A percentile compares a stretch with the other conserved stretches of the same genome.
Conservation (phyloP, 768 basidiomycete species). For the Auriscalpium microsporum region DNA sequence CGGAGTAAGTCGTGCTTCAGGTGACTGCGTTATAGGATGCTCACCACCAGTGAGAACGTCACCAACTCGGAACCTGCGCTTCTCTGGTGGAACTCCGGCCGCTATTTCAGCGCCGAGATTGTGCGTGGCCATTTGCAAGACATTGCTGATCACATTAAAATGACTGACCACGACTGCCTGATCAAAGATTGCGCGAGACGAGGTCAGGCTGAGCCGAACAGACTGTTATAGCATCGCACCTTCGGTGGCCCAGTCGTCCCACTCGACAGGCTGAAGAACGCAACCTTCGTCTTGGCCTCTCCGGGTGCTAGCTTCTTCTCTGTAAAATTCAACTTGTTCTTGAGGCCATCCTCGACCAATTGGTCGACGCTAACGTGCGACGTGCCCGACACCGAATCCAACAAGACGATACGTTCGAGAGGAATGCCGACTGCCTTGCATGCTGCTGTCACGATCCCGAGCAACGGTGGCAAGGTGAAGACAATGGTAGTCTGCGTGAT, state of each 20-base stretch:
- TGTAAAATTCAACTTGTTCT: conserved; percentile 29
- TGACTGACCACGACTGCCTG: conserved; percentile 68
- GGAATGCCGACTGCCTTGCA: conserved; percentile 24
- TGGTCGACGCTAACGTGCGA: conserved; percentile 30
- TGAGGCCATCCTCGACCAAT: conserved; percentile 37
- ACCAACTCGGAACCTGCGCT: conserved; percentile 40
- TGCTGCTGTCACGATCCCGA: conserved; percentile 23
- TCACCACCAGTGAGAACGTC: conserved; percentile 54
- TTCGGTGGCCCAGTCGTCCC: conserved; percentile 57
- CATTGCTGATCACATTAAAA: conserved; percentile 49
- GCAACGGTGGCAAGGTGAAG: conserved; percentile 21
- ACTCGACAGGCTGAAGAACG: conserved; percentile 66
- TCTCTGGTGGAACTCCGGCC: conserved; percentile 22
- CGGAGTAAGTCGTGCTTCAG: neutral
- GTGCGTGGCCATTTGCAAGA: conserved; percentile 19
- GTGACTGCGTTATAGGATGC: neutral
- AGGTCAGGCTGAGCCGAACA: conserved; percentile 20
- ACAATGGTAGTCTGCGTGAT: conserved; percentile 15
- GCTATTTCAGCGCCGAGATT: conserved; percentile 23
- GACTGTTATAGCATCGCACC: conserved; percentile 3
- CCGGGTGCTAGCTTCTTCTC: conserved; percentile 44
- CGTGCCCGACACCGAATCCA: conserved; percentile 13
- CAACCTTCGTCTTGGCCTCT: conserved; percentile 52
- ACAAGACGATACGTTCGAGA: conserved; percentile 20
- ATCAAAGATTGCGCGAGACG: conserved; percentile 8